phyloP scores from a whole-genome alignment of 768 basidiomycete species.

The Tricholoma bakamatsutake region DNA sequence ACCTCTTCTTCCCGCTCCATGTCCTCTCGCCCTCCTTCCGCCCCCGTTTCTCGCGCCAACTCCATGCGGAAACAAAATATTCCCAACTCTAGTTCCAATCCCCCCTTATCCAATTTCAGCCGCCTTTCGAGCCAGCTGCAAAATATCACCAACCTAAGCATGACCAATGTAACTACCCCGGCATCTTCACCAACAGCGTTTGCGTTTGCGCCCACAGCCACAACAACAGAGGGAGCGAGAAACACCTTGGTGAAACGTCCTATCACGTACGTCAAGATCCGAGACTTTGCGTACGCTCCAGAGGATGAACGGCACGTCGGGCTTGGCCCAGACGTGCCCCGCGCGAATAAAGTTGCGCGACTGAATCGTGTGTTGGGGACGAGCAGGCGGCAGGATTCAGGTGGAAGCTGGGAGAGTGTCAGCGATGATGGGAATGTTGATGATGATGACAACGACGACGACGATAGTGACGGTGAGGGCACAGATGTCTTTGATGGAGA shows the following conservation, averaged over 20 bases:
- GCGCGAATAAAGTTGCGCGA: constrained; percentile 29
- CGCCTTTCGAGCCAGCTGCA: constrained; percentile 6
- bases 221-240: not conserved
- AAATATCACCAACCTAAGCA: not conserved
- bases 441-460: constrained; percentile 12
- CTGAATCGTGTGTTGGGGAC: constrained; percentile 25
- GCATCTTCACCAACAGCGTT: not conserved
- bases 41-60: constrained; percentile 11
- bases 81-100: constrained; percentile 1
- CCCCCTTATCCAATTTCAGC: not conserved
- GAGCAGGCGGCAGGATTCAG: not conserved
- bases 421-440: constrained; percentile 12
- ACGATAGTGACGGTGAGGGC: constrained; percentile 13
- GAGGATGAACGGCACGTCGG: constrained; percentile 33
- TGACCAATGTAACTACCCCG: not conserved
- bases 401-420: constrained; percentile 11
- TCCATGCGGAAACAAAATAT: constrained; percentile 4
- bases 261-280: constrained; percentile 28
- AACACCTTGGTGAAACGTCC: not conserved
- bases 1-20: constrained; percentile 23
- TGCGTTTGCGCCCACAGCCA: not conserved
- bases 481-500: constrained; percentile 26
- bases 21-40: constrained; percentile 11
- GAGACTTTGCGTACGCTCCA: constrained; percentile 35
- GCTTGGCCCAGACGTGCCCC: constrained; percentile 35